Base-by-base conservation (phyloP, 1,284 basidiomycete genomes). In the Ceratobasidium sp. region DNA sequence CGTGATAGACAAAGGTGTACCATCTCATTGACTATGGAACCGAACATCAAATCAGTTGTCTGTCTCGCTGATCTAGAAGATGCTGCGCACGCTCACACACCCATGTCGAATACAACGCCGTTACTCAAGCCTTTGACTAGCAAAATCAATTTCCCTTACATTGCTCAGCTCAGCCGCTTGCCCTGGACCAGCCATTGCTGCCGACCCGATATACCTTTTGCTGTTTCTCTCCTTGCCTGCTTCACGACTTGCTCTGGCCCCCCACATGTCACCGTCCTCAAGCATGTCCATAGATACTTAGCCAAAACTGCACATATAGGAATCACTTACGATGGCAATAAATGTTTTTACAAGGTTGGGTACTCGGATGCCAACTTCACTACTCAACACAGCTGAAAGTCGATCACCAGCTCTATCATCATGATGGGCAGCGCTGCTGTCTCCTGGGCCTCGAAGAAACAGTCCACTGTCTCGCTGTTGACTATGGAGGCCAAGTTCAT, bases 21-120 rank as follows among this genome's bases (percentile, higher is more conserved):
- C 56, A 51, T 67, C 28, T 60, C 76, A 38, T 59, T 48, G 0
- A 73, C 74, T n/a, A 48, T 44, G 4, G 49, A 51, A 40, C 11
- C 30, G 7, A 74, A 75, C 46, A 60, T 73, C 25, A 40, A 73
- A 11, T 60, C 54, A 1, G 56, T 76, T 25, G 69, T 77, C 38
- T 33, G 36, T 14, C 30, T 72, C 11, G 73, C 75, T 36, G 44
- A 60, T 6, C 16, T 73, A 0, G 23, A 51, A 3, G 42, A 44
- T 25, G 59, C 73, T 2, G 12, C 63, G 16, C 44, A 46, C 1
- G 69, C 44, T 48, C 28, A 18, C n/a, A 40, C n/a, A 28, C 73
- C 42, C 2, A 59, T 71, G 67, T 30, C 42, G 9, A 56, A 67
- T 42, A 53, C 48, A 4, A 49, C 30, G 18, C 63, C 48, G 7